Base-by-base conservation (phyloP, 495 filamentous ascomycete species). In the Baudoinia panamericana region DNA sequence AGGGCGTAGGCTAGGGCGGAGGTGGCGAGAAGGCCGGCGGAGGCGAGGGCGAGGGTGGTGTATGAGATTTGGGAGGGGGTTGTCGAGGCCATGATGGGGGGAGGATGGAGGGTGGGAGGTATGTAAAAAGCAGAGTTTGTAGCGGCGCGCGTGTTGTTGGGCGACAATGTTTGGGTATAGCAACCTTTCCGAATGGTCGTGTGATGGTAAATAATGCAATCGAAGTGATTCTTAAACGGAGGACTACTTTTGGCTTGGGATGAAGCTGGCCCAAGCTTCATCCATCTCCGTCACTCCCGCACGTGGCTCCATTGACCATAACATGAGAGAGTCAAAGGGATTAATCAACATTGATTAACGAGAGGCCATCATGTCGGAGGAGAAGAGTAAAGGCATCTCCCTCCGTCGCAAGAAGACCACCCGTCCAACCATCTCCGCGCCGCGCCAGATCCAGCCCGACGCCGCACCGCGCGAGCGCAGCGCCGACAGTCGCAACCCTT, bases 361-460 rank as follows among this genome's bases (percentile, higher is more conserved):
- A n/a, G n/a, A n/a, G n/a, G n/a, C 20, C 27, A 25, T n/a, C 38
- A 47, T 47, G 44, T 41, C 44, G 24, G 45, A 84, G 50, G 77
- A 55, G 64, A 61, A 65, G 25, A 56, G 75, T 55, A 83, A 82
- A 58, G 81, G 77, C 17, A 69, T 94, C 53, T 95, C 88, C 31
- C 76, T 97, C 42, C 77, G 90, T 41, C 93, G 80, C 54, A 93
- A 90, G 67, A 72, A 83, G 52, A 81, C 84, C 39, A 71, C 70
- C 12, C 73, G 76, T 7, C 78, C 81, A 34, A 70, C 78, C 46
- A 85, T 92, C 60, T 85, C 82, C 61, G 80, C 79, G n/a, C 81
- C 84, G 5, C 73, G 78, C 48, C 80, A 84, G 59, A 85, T 92
- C 76, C n/a, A 9, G 20, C 24, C 9, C 23, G 13, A 18, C 73